Evolutionary conservation across 2,329 filamentous ascomycete genomes (phyloP).

Genomic region (Ceratocystis huliohia): DNA sequence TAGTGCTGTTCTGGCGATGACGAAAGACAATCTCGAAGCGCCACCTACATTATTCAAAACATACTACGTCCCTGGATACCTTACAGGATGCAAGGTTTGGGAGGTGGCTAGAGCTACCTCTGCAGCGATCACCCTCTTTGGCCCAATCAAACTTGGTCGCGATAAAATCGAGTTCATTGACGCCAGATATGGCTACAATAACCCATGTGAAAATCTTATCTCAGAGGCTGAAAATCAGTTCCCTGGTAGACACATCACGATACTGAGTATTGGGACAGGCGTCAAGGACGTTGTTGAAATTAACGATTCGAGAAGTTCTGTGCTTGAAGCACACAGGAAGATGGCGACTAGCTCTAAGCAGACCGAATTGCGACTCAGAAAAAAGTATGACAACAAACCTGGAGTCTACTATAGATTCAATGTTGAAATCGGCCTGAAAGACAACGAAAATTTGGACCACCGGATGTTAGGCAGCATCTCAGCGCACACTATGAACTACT

Average conservation of each 20-base stretch:
- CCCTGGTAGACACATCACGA: conserved; percentile 20
- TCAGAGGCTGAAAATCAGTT: conserved; percentile 25
- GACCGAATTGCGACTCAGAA: no score
- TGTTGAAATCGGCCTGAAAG: conserved; percentile 25
- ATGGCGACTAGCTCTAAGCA: neutral
- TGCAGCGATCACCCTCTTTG: conserved; percentile 26
- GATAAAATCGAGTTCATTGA: conserved; percentile 26
- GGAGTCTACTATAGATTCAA: conserved; percentile 25
- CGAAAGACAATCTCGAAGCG: no score
- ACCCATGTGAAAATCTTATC: conserved; percentile 27
- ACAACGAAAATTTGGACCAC: conserved; percentile 25
- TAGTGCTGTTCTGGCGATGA: no score
- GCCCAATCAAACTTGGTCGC: conserved; percentile 25
- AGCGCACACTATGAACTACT: conserved; percentile 23
- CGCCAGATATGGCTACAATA: conserved; percentile 27
- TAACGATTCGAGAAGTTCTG: conserved; percentile 11
- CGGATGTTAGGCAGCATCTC: conserved; percentile 23
- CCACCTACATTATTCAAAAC: no score
- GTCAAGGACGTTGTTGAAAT: conserved; percentile 23
- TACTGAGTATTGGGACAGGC: conserved; percentile 26
- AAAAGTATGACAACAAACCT: conserved; percentile 21
- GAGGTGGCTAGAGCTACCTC: conserved; percentile 26
- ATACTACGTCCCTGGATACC: neutral
- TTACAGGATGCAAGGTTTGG: conserved; percentile 26
- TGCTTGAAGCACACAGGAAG: neutral